These are phyloP conservation scores for Penicillium nordicum DNA, from an alignment of 2,329 filamentous ascomycete genomes.

Conservation along the genomic window DNA sequence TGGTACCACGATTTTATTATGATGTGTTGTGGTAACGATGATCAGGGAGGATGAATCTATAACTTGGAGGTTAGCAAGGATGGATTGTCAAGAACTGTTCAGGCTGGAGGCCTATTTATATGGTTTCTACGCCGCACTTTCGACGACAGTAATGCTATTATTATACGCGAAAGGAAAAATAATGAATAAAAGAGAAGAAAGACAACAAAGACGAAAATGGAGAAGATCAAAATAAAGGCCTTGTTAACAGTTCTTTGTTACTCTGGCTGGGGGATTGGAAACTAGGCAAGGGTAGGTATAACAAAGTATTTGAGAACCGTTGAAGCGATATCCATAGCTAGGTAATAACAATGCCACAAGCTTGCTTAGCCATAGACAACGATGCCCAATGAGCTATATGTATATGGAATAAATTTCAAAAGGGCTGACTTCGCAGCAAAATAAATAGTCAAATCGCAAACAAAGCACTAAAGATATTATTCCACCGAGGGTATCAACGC, in stretches of 20 bases:
- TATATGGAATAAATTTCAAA: not conserved
- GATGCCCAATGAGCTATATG: not conserved
- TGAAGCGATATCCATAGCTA: not conserved
- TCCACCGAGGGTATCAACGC: slow-evolving; percentile 26
- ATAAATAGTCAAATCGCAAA: slow-evolving; percentile 3
- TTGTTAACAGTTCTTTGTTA: not conserved
- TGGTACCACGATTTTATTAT: not conserved
- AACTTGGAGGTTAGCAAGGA: not conserved
- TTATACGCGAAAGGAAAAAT: too few species aligned
- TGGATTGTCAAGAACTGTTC: not conserved
- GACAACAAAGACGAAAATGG: not conserved
- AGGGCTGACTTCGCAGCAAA: slow-evolving; percentile 9
- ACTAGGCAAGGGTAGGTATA: not conserved
- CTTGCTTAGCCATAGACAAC: too few species aligned
- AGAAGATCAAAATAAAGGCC: not conserved
- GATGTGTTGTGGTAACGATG: not conserved
- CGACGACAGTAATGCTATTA: too few species aligned
- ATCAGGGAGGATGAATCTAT: not conserved
- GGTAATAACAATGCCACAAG: not conserved
- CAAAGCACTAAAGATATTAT: slow-evolving; percentile 10
- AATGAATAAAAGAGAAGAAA: not conserved
- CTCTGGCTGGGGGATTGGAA: not conserved
- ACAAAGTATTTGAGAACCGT: not conserved
- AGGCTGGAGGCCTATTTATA: not conserved
- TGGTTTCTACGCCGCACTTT: accelerated